Evolutionary conservation across 805 yeast genomes (phyloP), one percentile per base, ranked within the genome.

Genomic region (Lipomyces sp.): DNA sequence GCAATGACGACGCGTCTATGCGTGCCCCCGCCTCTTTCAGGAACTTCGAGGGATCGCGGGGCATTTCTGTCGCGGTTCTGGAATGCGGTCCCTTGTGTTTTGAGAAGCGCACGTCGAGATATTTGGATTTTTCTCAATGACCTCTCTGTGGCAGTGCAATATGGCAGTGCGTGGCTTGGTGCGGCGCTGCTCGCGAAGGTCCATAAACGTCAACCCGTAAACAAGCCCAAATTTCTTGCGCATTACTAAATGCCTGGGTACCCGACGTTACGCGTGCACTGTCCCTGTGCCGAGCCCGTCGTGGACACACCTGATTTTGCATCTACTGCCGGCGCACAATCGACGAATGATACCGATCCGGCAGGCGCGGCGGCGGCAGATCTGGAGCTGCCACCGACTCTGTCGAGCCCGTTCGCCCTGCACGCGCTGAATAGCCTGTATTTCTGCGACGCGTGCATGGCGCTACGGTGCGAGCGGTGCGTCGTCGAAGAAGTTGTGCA

Each of bases 401-500:
- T 66, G 10, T 34, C 45, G 23, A 58, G 57, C 39, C 41, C 54
- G 14, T 42, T 39, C 19, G 58, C 67, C 21, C 59, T 60, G 28
- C 62, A 62, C 45, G 41, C 60, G 18, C 51, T 66, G 4, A 63
- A 62, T 49, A 44, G 53, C 39, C 61, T 71, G 33, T 70, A 68
- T 44, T 71, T 65, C 52, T 71, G 74, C 52, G 65, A 61, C 23
- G 49, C 49, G n/a, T 71, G 74, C 53, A 58, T 47, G 21, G 55
- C 69, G 8, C 38, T 69, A 13, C 51, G 72, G 16, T 71, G 74
- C 56, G 68, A 62, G 28, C 58, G 61, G 19, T 71, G 75, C 48
- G 63, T 68, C 1, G 64, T 61, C 16, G 59, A 57, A 16, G 73
- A 69, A 41, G 63, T 71, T 4, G 65, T 65, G 5, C 48, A 62